Evolutionary conservation across 805 yeast species (phyloP), one percentile per base, ranked within the genome.

Genomic region (Candida dajiaensis): DNA sequence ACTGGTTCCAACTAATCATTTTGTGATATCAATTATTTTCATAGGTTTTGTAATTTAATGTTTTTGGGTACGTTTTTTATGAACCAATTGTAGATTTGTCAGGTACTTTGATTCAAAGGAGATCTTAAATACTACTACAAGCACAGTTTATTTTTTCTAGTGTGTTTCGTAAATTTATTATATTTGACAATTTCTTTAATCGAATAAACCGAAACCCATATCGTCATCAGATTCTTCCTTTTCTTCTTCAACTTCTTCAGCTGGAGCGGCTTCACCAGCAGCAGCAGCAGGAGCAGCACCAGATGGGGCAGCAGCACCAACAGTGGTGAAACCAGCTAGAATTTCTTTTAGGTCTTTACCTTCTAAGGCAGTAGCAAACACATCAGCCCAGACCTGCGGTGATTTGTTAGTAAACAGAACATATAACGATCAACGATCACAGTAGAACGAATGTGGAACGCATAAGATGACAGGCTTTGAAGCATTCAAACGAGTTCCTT

Each of bases 151-250:
- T 33, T 16, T 9, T 18, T 33, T 10, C 20, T 18, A 16, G n/a
- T 33, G 36, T 33, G n/a, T 33, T 33, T 20, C 13, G n/a, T 33
- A 33, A 16, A 36, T 36, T 36, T 4, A 36, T 36, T 36, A 19
- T 36, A 20, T 36, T 36, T 36, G 39, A 36, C 12, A 36, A 36
- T 19, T 36, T 41, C 51, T 48, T 75, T 85, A 85, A 76, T 85
- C 95, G 78, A 85, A 85, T 75, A 85, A 80, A 76, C 92, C 92
- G 83, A 85, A 81, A 64, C 92, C 92, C 92, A 85, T 83, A 74
- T 83, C 94, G 65, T 81, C 88, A 68, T 82, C 89, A 56, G 83
- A 79, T 70, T 78, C 85, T 69, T 81, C 87, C 58, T 68, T 71
- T 50, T 68, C 80, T 64, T 71, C 81, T 64, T 71, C 83, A 54